phyloP scores from a whole-genome alignment of 108 stramenopile genomes.

The Skeletonema tropicum region DNA sequence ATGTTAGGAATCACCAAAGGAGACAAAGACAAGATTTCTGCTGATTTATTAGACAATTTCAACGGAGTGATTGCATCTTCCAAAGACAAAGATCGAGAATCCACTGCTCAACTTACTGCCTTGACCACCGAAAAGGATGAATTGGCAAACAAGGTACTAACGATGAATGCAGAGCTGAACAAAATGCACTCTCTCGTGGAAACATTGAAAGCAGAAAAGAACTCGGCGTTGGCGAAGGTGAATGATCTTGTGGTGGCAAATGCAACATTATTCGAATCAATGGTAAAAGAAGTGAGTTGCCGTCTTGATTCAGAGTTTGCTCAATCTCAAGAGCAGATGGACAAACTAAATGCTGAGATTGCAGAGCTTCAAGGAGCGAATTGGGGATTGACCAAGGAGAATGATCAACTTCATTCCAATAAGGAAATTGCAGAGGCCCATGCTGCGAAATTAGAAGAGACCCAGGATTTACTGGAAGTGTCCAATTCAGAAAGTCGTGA shows the following conservation, averaged over 20 bases:
- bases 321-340: background rate
- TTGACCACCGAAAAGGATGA: background rate
- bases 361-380: background rate
- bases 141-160: background rate
- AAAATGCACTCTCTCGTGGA: background rate
- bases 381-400: background rate
- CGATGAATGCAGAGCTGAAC: background rate
- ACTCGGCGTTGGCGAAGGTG: background rate
- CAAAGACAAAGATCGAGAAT: background rate
- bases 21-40: background rate
- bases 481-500: too few species aligned
- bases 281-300: background rate
- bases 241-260: background rate
- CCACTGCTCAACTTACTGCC: background rate
- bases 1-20: background rate
- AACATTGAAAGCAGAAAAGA: conserved; percentile 2
- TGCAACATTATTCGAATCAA: background rate
- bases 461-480: too few species aligned
- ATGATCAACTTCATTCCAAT: background rate
- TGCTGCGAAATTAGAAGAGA: background rate
- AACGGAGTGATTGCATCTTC: background rate
- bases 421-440: background rate
- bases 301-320: background rate
- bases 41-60: background rate
- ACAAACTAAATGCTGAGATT: background rate